Percentiles rank a stretch among this genome's conserved stretches.
Conservation (phyloP, 2,329 filamentous ascomycete genomes). For the Nectriaceae sp. region DNA sequence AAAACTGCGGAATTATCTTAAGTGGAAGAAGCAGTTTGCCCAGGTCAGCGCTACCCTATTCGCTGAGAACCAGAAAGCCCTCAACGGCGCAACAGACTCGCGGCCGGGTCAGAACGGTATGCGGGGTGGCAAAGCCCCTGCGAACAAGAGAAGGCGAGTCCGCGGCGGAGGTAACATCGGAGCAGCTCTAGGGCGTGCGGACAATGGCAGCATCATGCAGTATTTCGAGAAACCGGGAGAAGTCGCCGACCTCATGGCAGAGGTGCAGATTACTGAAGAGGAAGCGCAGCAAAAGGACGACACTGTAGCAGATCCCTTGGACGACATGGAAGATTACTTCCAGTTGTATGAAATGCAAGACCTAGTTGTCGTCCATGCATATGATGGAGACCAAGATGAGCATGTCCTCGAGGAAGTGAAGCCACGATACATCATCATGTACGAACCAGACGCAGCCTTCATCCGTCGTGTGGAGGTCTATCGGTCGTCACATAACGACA, state of each 20-base stretch:
- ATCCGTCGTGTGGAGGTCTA: slow-evolving; percentile 95
- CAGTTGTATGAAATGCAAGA: slow-evolving; percentile 90
- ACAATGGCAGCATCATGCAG: slow-evolving; percentile 73
- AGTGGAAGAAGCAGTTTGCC: slow-evolving; percentile 88
- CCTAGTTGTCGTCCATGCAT: slow-evolving; percentile 85
- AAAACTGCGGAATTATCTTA: slow-evolving; percentile 81
- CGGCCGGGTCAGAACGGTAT: slow-evolving; percentile 46
- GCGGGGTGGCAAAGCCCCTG: slow-evolving; percentile 63
- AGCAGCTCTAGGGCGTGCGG: slow-evolving; percentile 60
- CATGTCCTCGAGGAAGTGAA: slow-evolving; percentile 93
- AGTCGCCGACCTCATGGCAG: slow-evolving; percentile 78
- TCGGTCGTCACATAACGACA: slow-evolving; percentile 86
- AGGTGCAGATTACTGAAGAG: slow-evolving; percentile 77
- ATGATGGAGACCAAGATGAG: slow-evolving; percentile 94
- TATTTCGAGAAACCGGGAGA: slow-evolving; percentile 83
- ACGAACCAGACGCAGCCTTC: slow-evolving; percentile 92
- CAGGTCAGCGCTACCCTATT: slow-evolving; percentile 81
- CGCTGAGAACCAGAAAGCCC: slow-evolving; percentile 74
- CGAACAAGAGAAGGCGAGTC: slow-evolving; percentile 83
- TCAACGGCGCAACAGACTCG: slow-evolving; percentile 66
- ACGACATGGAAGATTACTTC: slow-evolving; percentile 91
- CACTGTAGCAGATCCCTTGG: slow-evolving; percentile 73
- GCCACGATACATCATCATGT: slow-evolving; percentile 97
- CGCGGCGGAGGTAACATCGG: slow-evolving; percentile 73
- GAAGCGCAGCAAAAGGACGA: slow-evolving; percentile 78